Evolutionary conservation across 768 basidiomycete genomes (phyloP).

Genomic region (Nevesoporus exiguus): DNA sequence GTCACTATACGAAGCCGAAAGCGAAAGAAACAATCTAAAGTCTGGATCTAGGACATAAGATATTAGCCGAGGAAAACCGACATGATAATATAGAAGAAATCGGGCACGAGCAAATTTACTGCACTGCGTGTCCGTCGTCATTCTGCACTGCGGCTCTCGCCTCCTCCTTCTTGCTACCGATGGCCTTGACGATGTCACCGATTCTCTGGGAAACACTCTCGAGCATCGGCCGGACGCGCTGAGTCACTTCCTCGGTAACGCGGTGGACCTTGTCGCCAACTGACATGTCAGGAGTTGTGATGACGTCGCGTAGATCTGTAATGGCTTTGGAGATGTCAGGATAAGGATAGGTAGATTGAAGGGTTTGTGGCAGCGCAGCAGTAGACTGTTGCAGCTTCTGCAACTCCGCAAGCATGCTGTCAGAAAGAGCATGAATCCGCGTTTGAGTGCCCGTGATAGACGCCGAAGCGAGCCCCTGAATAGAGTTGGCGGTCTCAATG

Average conservation of each 20-base stretch:
- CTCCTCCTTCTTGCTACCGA: conserved; percentile 30
- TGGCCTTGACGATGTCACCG: conserved; percentile 23
- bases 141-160: conserved; percentile 1
- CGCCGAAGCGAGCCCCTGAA: conserved; percentile 57
- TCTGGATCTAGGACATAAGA: conserved; percentile 24
- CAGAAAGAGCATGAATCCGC: conserved; percentile 57
- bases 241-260: conserved; percentile 55
- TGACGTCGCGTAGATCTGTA: conserved; percentile 50
- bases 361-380: conserved; percentile 52
- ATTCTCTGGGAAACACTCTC: conserved; percentile 46
- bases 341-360: conserved; percentile 57
- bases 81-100: conserved; percentile 8
- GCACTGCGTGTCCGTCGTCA: conserved; percentile 7
- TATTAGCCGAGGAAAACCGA: conserved; percentile 6
- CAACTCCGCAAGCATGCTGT: conserved; percentile 64
- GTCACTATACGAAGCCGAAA: conserved; percentile 11
- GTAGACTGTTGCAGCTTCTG: conserved; percentile 63
- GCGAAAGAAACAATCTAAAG: conserved; percentile 22
- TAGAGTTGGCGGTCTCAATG: conserved; percentile 59
- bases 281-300: conserved; percentile 51
- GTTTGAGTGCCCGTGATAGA: conserved; percentile 53
- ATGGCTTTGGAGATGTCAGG: conserved; percentile 51
- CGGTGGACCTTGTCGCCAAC: conserved; percentile 60
- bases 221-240: conserved; percentile 59
- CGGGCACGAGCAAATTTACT: conserved; percentile 7